Evolutionary conservation across 108 stramenopile species (phyloP), one percentile per base, ranked within the genome.

Genomic region (Mayamaea pseudoterrestris): DNA sequence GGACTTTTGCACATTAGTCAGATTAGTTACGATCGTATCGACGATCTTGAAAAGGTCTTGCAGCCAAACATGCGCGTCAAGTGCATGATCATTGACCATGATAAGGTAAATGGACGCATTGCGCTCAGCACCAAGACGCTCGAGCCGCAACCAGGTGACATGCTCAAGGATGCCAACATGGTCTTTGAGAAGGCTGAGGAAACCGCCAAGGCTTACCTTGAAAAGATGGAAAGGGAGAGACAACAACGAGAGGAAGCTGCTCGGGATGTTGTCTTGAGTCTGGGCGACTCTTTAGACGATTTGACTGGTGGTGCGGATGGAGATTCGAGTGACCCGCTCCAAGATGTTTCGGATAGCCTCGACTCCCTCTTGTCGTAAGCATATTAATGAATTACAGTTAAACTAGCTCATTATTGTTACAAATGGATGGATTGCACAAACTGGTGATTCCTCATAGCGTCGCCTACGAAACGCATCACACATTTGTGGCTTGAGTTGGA

Each of bases 81-180:
- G 67, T 93, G 91, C 67, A 98, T 98, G 97, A 93, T 98, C 55
- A 91, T 98, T 45, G 93, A 95, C 65, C 90, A 94, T 55, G 93
- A 96, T 53, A 95, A 95, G 74, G 89, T 76, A 46, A 88, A 89
- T 53, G 94, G 94, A 58, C 63, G 93, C 6, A 95, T 98, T 58
- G 94, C 94, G 12, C 73, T 98, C 30, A 73, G 69, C 54, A 98
- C 97, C 35, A 94, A 94, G 79, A 93, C 94, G n/a, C 55, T 98
- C 36, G 97, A 98, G 57, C 83, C 88, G 17, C 86, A 93, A 50
- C 93, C 93, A 2, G 97, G 97, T 65, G 94, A 94, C 60, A 95
- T 98, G 93, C 68, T 98, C 32, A 77, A 69, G 59, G 85, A 98
- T 66, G 72, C 90, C 9, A 42, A 64, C 21, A 63, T 63, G 55